Evolutionary conservation across 2,329 filamentous ascomycete species (phyloP).

Genomic region (Hymenoscyphus repandus): DNA sequence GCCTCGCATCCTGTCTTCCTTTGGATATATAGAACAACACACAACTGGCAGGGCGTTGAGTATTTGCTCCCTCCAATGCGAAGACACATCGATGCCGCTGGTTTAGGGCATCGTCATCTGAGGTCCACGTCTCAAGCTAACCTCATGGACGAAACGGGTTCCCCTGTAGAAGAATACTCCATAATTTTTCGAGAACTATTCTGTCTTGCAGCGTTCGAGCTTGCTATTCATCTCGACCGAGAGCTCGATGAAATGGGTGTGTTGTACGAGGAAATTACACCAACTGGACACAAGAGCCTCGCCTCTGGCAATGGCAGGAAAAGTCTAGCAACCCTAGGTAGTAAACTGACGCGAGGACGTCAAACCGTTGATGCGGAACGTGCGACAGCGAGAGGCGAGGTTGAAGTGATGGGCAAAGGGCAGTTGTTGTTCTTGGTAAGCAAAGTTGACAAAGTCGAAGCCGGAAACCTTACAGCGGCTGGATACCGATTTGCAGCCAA

Average conservation of each 20-base stretch:
- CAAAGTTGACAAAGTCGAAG: slow-evolving; percentile 52
- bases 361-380: slow-evolving; percentile 19
- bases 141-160: slow-evolving; percentile 48
- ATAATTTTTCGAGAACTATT: slow-evolving; percentile 77
- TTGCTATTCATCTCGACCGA: slow-evolving; percentile 62
- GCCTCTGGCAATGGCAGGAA: slow-evolving; percentile 9
- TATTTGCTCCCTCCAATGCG: slow-evolving; percentile 68
- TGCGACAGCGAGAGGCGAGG: no score
- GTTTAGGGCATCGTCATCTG: slow-evolving; percentile 28
- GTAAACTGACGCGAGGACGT: no score
- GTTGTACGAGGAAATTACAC: slow-evolving; percentile 71
- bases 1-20: slow-evolving; percentile 75
- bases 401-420: slow-evolving; percentile 53
- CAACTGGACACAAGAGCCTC: slow-evolving; percentile 47
- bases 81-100: slow-evolving; percentile 55
- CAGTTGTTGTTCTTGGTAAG: slow-evolving; percentile 78
- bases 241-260: slow-evolving; percentile 59
- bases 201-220: slow-evolving; percentile 69
- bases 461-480: slow-evolving; percentile 58
- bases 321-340: no score
- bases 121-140: slow-evolving; percentile 37
- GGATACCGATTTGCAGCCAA: slow-evolving; percentile 75
- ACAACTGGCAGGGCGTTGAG: slow-evolving; percentile 67
- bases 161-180: slow-evolving; percentile 64
- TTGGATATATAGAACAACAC: slow-evolving; percentile 79